phyloP scores from a whole-genome alignment of 2,329 filamentous ascomycete species.

The Rhynchosporium graminicola region DNA sequence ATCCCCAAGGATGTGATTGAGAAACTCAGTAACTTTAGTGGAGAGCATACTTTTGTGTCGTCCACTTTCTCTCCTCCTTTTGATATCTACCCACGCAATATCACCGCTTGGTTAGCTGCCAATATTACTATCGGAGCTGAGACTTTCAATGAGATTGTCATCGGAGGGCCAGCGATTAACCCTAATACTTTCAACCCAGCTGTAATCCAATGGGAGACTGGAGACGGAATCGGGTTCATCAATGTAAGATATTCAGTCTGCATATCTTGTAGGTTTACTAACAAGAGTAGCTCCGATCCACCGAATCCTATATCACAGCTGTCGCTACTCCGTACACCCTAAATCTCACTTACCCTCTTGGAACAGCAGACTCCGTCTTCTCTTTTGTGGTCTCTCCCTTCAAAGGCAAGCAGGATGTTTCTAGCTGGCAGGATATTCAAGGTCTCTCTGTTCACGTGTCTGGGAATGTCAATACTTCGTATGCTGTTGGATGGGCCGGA shows the following conservation, averaged over 20 bases:
- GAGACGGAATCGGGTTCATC: constrained; percentile 42
- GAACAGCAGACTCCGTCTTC: constrained; percentile 52
- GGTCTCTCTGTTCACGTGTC: constrained; percentile 49
- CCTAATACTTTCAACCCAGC: constrained; percentile 58
- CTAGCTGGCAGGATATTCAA: constrained; percentile 50
- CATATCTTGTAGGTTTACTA: background rate
- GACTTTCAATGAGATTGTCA: constrained; percentile 55
- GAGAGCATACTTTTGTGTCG: constrained; percentile 53
- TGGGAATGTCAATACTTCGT: constrained; percentile 30
- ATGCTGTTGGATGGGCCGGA: constrained; percentile 29
- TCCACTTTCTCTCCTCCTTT: constrained; percentile 60
- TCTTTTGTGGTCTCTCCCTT: constrained; percentile 53
- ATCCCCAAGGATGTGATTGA: constrained; percentile 45
- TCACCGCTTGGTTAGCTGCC: constrained; percentile 57
- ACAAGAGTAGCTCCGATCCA: constrained; percentile 41
- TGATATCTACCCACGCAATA: constrained; percentile 57
- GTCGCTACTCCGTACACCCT: constrained; percentile 47
- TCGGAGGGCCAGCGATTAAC: constrained; percentile 56
- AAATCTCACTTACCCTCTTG: constrained; percentile 55
- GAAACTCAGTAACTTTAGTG: constrained; percentile 50
- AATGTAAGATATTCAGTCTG: constrained; percentile 27
- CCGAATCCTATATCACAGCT: constrained; percentile 45
- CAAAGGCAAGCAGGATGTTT: constrained; percentile 46
- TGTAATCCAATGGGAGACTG: constrained; percentile 58
- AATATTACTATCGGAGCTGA: constrained; percentile 62